Percentiles rank a stretch among this genome's conserved stretches.
Evolutionary conservation across 495 filamentous ascomycete species (phyloP).

Genomic region (Penicillium bovifimosum): DNA sequence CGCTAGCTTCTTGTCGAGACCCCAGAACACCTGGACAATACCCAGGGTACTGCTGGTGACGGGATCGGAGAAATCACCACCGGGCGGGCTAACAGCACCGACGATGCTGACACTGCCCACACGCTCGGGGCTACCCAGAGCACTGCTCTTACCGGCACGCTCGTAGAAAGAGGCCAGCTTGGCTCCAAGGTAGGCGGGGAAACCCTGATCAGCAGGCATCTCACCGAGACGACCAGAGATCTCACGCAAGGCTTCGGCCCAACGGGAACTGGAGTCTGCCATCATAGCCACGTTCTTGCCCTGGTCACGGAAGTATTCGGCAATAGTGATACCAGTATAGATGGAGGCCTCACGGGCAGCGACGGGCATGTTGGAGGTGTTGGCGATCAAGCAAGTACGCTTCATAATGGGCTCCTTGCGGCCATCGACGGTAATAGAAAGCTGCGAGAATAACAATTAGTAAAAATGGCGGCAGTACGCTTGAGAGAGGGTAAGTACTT

Average conservation of each 20-base stretch:
- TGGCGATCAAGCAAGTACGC: constrained; percentile 95
- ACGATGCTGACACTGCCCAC: constrained; percentile 94
- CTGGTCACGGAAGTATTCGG: constrained; percentile 98
- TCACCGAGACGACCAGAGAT: constrained; percentile 98
- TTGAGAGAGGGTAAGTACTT: constrained; percentile 37
- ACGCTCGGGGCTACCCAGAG: constrained; percentile 82
- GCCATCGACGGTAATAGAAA: constrained; percentile 83
- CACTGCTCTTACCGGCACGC: constrained; percentile 80
- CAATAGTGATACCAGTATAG: constrained; percentile 96
- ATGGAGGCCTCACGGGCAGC: constrained; percentile 98
- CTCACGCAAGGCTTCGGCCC: constrained; percentile 98
- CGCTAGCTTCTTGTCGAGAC: constrained; percentile 97
- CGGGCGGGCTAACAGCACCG: constrained; percentile 92
- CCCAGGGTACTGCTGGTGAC: constrained; percentile 90
- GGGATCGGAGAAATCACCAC: constrained; percentile 98
- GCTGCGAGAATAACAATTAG: constrained; percentile 38
- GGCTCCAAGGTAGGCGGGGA: constrained; percentile 93
- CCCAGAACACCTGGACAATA: constrained; percentile 99
- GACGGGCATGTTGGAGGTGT: constrained; percentile 99
- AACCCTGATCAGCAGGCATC: constrained; percentile 99
- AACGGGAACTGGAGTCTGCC: constrained; percentile 97
- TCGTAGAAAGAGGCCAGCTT: constrained; percentile 99
- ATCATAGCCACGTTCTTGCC: constrained; percentile 99
- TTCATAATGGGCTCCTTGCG: constrained; percentile 99
- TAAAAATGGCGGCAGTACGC: not conserved